A percentile compares a stretch with the other conserved stretches of the same genome.
phyloP scores from a whole-genome alignment of 371 early-diverging fungal genomes.

The Sporodiniella umbellata region DNA sequence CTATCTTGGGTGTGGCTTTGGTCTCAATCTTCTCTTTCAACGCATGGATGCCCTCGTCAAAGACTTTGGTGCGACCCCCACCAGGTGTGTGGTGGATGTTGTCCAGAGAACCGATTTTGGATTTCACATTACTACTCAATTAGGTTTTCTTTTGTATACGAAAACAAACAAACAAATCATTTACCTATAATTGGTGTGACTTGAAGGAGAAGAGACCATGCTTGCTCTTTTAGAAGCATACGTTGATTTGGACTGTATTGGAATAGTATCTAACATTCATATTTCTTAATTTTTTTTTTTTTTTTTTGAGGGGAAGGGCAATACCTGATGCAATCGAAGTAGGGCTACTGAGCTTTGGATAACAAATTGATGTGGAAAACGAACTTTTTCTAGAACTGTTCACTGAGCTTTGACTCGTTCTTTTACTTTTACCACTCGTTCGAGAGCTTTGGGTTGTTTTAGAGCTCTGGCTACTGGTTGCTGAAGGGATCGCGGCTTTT shows the following conservation, averaged over 20 bases:
- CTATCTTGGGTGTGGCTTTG: constrained; percentile 11
- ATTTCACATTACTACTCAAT: constrained; percentile 11
- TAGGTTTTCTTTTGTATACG: not conserved
- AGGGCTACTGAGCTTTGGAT: not conserved
- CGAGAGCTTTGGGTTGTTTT: not conserved
- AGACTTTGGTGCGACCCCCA: constrained; percentile 12
- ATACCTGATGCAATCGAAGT: too few relatives aligned
- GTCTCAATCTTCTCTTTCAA: constrained; percentile 8
- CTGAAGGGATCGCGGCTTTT: not conserved
- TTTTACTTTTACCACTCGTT: not conserved
- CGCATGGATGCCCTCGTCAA: constrained; percentile 9
- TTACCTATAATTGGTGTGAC: constrained; percentile 11
- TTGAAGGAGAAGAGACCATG: constrained; percentile 6
- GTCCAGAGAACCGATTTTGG: constrained; percentile 14
- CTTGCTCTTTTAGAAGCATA: constrained; percentile 6
- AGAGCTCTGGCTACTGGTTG: not conserved
- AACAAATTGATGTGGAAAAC: too few relatives aligned
- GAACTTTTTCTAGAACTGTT: not conserved
- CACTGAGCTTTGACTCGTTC: not conserved
- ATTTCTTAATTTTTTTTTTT: too few relatives aligned
- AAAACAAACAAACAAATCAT: not conserved
- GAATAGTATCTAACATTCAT: too few relatives aligned
- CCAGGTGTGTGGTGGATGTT: constrained; percentile 19
- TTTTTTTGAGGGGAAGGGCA: too few relatives aligned
- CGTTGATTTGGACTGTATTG: not conserved